Evolutionary conservation across 139 green algal species (phyloP), one percentile per base, ranked within the genome.

Genomic region (Edaphochlamys debaryana): DNA sequence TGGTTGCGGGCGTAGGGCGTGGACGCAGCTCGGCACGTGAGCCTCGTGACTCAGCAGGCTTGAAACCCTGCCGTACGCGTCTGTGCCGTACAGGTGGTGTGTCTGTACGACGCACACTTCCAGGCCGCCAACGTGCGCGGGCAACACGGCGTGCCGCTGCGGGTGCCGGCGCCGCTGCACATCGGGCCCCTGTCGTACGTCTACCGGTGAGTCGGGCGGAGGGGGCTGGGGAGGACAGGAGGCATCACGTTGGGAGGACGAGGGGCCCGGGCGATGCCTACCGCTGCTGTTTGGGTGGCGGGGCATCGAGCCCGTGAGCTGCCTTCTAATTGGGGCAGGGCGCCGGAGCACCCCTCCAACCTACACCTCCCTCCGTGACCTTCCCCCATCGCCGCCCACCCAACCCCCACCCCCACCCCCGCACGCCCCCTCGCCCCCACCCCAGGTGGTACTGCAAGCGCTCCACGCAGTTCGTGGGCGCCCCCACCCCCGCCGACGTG

Each of bases 361-460:
- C n/a, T n/a, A n/a, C n/a, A n/a, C 54, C 20, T 13, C 0, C 54
- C 23, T 63, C 22, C 54, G n/a, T n/a, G n/a, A n/a, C n/a, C 54
- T 29, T 9, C 23, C 22, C 19, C 20, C 23, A 5, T 62, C 17
- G 17, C 17, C 52, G 52, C 17, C 52, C 25, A 29, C 7, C 15
- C 52, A 4, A 22, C 17, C 52, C 7, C 52, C 17, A 30, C 52
- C 52, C 3, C 13, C 34, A 42, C 32, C 41, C 15, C 68, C 40
- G 23, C 29, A 29, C 27, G 27, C 29, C 30, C 17, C 30, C 68
- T 2, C 30, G 4, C 38, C 38, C 34, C 67, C 67, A 9, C 22
- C 38, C 8, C 76, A 82, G 76, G 66, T 84, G 66, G 66, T 84
- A 84, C 78, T 84, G 78, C 78, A 84, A 76, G 38, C 64, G 78